Evolutionary conservation across 176 grass and related monocot species (phyloP).

Genomic region (Otatea glauca): DNA sequence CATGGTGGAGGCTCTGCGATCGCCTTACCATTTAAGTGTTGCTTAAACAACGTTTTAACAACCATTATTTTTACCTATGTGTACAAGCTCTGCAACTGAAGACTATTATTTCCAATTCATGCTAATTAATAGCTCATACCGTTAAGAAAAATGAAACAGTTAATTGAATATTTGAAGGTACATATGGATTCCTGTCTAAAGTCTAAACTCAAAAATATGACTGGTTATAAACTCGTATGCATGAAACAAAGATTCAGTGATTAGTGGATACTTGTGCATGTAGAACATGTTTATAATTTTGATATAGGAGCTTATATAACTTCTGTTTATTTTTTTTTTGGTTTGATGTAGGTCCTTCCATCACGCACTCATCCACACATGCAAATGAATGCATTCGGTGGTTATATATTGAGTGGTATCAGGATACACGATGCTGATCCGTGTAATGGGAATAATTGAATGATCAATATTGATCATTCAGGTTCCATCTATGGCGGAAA

Average conservation of each 20-base stretch:
- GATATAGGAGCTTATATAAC: background rate
- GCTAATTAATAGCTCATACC: background rate
- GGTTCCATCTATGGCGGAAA: background rate
- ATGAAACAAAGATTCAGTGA: background rate
- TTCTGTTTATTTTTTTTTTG: background rate
- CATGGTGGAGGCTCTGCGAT: too few relatives aligned
- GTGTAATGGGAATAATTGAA: constrained; percentile 40
- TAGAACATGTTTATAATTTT: too few relatives aligned
- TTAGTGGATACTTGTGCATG: background rate
- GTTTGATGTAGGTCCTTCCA: constrained; percentile 69
- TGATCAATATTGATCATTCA: background rate
- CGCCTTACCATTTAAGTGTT: too few relatives aligned
- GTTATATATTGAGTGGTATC: constrained; percentile 84
- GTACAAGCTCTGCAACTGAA: background rate
- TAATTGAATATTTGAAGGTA: background rate
- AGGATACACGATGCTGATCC: constrained; percentile 50
- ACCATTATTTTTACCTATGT: background rate
- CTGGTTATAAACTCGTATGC: background rate
- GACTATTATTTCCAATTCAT: too few relatives aligned
- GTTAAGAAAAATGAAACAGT: background rate
- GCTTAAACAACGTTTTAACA: too few relatives aligned
- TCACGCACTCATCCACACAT: constrained; percentile 82
- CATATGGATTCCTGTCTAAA: background rate
- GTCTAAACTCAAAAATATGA: background rate
- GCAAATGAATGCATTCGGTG: constrained; percentile 94